These are phyloP conservation scores for Calonectria naviculata DNA, from an alignment of 2,329 filamentous ascomycete genomes.

Conservation along the genomic window DNA sequence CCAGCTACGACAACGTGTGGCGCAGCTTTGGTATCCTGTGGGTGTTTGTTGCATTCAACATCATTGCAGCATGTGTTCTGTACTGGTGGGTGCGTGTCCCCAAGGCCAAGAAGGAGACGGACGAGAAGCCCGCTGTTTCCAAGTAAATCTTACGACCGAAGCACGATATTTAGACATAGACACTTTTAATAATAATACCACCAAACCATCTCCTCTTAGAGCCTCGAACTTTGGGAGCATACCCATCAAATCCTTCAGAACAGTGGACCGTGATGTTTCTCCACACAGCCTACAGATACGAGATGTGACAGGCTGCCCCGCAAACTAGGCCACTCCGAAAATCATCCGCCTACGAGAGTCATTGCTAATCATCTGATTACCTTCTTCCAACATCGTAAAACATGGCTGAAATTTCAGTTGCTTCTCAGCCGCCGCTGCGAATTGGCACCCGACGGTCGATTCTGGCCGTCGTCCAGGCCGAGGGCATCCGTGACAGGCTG, in stretches of 20 bases:
- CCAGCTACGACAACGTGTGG: neutral
- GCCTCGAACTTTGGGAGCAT: too few species aligned
- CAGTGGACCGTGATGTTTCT: too few species aligned
- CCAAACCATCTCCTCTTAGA: too few species aligned
- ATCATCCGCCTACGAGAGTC: too few species aligned
- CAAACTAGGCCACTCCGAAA: too few species aligned
- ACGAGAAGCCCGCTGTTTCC: neutral
- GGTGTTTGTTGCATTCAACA: neutral
- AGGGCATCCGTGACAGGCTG: conserved; percentile 77
- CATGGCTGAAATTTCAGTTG: neutral
- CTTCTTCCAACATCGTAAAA: neutral
- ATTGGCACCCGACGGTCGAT: conserved; percentile 89
- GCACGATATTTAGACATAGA: neutral
- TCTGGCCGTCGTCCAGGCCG: conserved; percentile 85
- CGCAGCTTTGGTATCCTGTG: neutral
- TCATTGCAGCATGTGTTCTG: neutral
- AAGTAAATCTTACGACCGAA: neutral
- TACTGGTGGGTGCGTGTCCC: neutral
- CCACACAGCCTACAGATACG: too few species aligned
- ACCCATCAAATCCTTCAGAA: too few species aligned
- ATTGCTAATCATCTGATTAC: neutral
- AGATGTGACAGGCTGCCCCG: too few species aligned
- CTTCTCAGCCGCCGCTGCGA: neutral
- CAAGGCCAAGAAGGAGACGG: neutral
- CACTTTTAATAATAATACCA: too few species aligned